A percentile compares a stretch with the other conserved stretches of the same genome.
Evolutionary conservation across 176 grass and related monocot genomes (phyloP).

Genomic region (Elymus sibiricus): DNA sequence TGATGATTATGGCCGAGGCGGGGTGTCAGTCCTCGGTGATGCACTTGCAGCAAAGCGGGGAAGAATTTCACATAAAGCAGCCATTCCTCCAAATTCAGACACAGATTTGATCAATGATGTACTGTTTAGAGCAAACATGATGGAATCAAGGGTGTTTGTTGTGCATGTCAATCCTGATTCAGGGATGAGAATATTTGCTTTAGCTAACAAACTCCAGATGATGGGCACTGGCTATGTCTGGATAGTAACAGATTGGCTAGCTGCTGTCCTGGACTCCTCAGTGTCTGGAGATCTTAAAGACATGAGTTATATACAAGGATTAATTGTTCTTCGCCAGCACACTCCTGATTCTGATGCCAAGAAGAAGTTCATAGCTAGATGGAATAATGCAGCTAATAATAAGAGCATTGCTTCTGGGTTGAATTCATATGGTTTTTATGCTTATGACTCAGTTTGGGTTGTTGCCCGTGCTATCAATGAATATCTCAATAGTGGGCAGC

Average conservation of each 20-base stretch:
- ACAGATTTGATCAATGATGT: constrained; percentile 45
- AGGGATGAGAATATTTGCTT: constrained; percentile 62
- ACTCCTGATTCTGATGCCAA: constrained; percentile 58
- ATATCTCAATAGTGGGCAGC: constrained; percentile 42
- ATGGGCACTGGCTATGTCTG: constrained; percentile 67
- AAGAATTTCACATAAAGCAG: constrained; percentile 77
- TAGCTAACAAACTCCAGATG: constrained; percentile 60
- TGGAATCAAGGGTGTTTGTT: constrained; percentile 83
- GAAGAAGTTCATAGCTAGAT: constrained; percentile 63
- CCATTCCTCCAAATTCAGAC: constrained; percentile 53
- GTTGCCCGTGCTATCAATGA: constrained; percentile 67
- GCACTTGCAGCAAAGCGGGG: constrained; percentile 49
- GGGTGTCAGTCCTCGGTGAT: constrained; percentile 52
- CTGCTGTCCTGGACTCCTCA: constrained; percentile 79
- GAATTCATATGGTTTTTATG: constrained; percentile 73
- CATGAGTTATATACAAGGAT: constrained; percentile 58
- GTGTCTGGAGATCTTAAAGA: constrained; percentile 12
- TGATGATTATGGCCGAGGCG: constrained; percentile 84
- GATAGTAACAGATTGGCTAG: constrained; percentile 88
- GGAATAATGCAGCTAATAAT: constrained; percentile 43
- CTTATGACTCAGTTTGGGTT: constrained; percentile 81
- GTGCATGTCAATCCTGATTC: constrained; percentile 84
- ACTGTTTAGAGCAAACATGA: constrained; percentile 57
- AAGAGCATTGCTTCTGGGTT: constrained; percentile 38
- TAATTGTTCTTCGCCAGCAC: constrained; percentile 67